Conservation (phyloP, 306 rosid species). For the Dryas alaskensis region DNA sequence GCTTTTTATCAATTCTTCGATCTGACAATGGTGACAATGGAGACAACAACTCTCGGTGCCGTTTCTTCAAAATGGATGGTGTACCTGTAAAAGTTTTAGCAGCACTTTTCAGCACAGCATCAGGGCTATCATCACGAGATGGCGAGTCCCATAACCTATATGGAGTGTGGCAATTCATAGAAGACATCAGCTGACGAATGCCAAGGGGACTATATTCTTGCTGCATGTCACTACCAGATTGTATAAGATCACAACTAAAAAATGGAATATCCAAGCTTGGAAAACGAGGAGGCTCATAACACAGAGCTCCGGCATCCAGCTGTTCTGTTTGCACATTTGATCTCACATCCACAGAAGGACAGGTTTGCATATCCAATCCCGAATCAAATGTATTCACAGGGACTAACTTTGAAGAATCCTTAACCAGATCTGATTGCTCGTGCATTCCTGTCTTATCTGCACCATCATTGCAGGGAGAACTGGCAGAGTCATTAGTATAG, state of each 20-base stretch:
- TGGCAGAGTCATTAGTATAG: conserved; percentile 49
- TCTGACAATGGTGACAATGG: conserved; percentile 94
- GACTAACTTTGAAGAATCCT: conserved; percentile 57
- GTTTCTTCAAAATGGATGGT: conserved; percentile 91
- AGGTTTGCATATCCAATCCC: conserved; percentile 46
- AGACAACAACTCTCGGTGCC: conserved; percentile 73
- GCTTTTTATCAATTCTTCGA: conserved; percentile 71
- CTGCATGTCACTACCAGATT: conserved; percentile 74
- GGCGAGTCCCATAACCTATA: conserved; percentile 94
- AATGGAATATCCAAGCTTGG: conserved; percentile 91
- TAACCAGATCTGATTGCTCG: conserved; percentile 39
- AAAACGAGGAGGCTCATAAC: conserved; percentile 95
- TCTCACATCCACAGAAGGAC: conserved; percentile 39
- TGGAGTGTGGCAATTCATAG: conserved; percentile 86
- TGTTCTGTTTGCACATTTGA: conserved; percentile 39
- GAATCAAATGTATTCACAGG: conserved; percentile 61
- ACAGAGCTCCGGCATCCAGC: conserved; percentile 64
- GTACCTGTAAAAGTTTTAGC: conserved; percentile 84
- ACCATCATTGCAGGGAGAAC: conserved; percentile 45
- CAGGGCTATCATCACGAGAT: conserved; percentile 67
- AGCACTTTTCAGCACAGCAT: conserved; percentile 79
- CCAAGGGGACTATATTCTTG: conserved; percentile 99
- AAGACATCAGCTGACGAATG: conserved; percentile 88
- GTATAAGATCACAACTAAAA: conserved; percentile 92
- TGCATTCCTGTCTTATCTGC: conserved; percentile 37